Conservation (phyloP, 129 eudicot species). For the Scalesia atractyloides region DNA sequence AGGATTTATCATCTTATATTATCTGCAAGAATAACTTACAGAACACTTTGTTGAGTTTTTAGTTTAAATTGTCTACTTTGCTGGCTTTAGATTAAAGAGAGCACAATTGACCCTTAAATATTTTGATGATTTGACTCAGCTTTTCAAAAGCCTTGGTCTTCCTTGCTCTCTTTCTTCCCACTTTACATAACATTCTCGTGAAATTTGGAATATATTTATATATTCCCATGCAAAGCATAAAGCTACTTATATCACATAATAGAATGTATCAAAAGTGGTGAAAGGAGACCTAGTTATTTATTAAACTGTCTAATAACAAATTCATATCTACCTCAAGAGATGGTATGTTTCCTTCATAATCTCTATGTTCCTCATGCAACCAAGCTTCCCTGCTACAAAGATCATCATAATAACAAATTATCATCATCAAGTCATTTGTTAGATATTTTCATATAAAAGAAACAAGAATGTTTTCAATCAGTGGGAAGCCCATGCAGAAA, state of each 20-base stretch:
- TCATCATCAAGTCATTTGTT: slow-evolving; percentile 10
- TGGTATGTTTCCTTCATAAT: slow-evolving; percentile 55
- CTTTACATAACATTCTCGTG: slow-evolving; percentile 52
- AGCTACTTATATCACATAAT: slow-evolving; percentile 31
- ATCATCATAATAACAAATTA: slow-evolving; percentile 39
- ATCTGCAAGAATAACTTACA: background rate
- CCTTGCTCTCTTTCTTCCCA: slow-evolving; percentile 37
- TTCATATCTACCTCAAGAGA: slow-evolving; percentile 69
- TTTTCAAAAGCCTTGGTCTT: slow-evolving; percentile 58
- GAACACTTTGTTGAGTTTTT: background rate
- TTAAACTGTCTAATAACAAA: slow-evolving; percentile 14
- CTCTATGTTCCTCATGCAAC: slow-evolving; percentile 77
- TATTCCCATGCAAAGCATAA: slow-evolving; percentile 50
- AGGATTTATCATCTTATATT: background rate
- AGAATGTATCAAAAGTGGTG: slow-evolving; percentile 40
- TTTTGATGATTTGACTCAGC: slow-evolving; percentile 47
- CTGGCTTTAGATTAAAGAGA: slow-evolving; percentile 35
- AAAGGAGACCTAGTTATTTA: slow-evolving; percentile 33
- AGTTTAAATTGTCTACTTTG: background rate
- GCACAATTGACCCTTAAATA: slow-evolving; percentile 46
- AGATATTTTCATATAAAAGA: background rate
- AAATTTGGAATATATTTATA: slow-evolving; percentile 33
- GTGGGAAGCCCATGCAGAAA: slow-evolving; percentile 54
- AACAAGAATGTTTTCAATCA: slow-evolving; percentile 22
- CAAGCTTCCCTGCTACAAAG: slow-evolving; percentile 82